Evolutionary conservation across 768 basidiomycete species (phyloP), one percentile per base, ranked within the genome.

Genomic region (Pleurotus eryngii): DNA sequence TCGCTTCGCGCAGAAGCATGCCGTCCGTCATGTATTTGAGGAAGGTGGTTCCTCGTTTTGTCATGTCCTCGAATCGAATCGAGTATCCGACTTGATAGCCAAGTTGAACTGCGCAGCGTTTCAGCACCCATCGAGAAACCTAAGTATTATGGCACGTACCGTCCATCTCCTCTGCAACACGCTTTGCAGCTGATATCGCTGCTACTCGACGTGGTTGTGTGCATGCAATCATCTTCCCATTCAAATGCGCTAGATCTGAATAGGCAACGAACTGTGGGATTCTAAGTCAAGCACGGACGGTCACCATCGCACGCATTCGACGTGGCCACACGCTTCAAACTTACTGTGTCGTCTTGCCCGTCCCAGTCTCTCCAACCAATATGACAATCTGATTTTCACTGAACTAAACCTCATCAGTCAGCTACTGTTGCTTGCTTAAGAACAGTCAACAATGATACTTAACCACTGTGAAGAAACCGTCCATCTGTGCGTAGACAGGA

Each of bases 11-110:
- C n/a, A 95, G 83, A 57, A 92, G 85, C 94, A 97, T 97, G 82
- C 95, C 96, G 64, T 98, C 96, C 15, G 96, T 98, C 95, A 98
- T 96, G 76, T 98, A 98, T 70, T 96, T 97, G 60, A 98, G 79
- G 73, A 98, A 96, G 0, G 96, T 98, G 27, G 87, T 89, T 0
- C 90, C 89, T 0, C 83, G 76, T 62, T 91, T 81, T 45, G 95
- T 89, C 90, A 93, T 89, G 68, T 98, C 96, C 71, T 98, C 95
- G 70, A 98, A 98, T 70, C 96, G 92, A 66, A 97, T 97, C 90
- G 42, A 43, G 42, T 43, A 43, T 4, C 42, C 42, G 12, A 43
- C 42, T 43, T 43, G 42, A 15, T 43, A 87, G 27, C 95, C 95
- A 1, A 98, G 86, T 70, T 86, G 81, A 5, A 98, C 94, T 94